Evolutionary conservation across 2,329 filamentous ascomycete species (phyloP).

Genomic region (Talaromyces sp.): DNA sequence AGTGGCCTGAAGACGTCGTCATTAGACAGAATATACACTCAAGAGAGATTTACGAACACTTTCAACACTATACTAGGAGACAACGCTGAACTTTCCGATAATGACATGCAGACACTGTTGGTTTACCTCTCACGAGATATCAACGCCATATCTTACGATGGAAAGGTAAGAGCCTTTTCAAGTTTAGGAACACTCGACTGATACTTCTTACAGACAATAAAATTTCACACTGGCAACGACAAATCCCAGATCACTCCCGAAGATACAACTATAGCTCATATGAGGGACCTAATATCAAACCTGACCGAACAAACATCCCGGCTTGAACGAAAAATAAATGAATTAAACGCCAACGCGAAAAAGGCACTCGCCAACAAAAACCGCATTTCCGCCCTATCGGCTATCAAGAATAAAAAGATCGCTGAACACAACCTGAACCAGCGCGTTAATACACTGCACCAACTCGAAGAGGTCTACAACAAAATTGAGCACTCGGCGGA

Average conservation of each 20-base stretch:
- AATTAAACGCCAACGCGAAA: conserved; percentile 57
- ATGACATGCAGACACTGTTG: conserved; percentile 67
- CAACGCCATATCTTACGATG: conserved; percentile 47
- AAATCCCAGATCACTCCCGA: conserved; percentile 63
- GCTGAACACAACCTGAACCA: conserved; percentile 69
- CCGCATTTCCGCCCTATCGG: conserved; percentile 67
- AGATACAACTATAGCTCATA: conserved; percentile 75
- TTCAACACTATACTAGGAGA: conserved; percentile 54
- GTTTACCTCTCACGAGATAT: conserved; percentile 67
- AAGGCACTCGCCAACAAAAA: conserved; percentile 70
- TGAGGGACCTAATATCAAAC: conserved; percentile 67
- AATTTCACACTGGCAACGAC: conserved; percentile 60
- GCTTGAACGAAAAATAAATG: conserved; percentile 54
- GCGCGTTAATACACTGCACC: conserved; percentile 68
- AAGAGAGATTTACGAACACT: conserved; percentile 58
- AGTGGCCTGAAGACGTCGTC: conserved; percentile 45
- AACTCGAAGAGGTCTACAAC: conserved; percentile 78
- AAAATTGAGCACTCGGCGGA: conserved; percentile 82
- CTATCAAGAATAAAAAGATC: conserved; percentile 77
- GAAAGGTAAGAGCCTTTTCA: conserved; percentile 33
- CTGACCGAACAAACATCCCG: conserved; percentile 65
- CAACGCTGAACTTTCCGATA: conserved; percentile 52
- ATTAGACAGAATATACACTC: conserved; percentile 66
- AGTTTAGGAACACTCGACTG: conserved; percentile 18
- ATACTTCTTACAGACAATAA: conserved; percentile 59